phyloP scores from a whole-genome alignment of 345 rosid genomes.

The Salix arbutifolia region DNA sequence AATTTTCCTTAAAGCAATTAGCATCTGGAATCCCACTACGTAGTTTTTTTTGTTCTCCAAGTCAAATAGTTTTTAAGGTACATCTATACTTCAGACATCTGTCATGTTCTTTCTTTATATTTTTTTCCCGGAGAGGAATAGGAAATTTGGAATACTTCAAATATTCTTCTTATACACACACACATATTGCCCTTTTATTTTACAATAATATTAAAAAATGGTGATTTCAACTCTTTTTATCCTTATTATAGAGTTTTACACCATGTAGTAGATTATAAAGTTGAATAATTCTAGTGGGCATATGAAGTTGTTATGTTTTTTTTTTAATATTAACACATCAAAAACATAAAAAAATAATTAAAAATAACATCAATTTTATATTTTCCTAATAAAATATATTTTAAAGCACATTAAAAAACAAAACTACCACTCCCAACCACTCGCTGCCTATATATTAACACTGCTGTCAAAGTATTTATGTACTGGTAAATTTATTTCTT shows the following conservation, averaged over 20 bases:
- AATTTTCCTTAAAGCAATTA: background rate
- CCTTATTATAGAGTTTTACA: background rate
- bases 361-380: no score
- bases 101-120: background rate
- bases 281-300: constrained; percentile 15
- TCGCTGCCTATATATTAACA: no score
- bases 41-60: background rate
- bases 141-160: background rate
- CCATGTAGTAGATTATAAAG: constrained; percentile 19
- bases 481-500: no score
- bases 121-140: background rate
- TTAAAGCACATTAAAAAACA: no score
- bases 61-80: background rate
- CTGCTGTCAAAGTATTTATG: no score
- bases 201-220: background rate
- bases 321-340: no score
- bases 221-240: background rate
- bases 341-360: no score
- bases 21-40: background rate
- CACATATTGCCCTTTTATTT: background rate
- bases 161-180: background rate
- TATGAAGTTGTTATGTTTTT: background rate
- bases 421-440: no score
- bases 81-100: background rate
- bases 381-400: no score